Conservation (phyloP, 352 stramenopile species). For the Pythium coloratum region DNA sequence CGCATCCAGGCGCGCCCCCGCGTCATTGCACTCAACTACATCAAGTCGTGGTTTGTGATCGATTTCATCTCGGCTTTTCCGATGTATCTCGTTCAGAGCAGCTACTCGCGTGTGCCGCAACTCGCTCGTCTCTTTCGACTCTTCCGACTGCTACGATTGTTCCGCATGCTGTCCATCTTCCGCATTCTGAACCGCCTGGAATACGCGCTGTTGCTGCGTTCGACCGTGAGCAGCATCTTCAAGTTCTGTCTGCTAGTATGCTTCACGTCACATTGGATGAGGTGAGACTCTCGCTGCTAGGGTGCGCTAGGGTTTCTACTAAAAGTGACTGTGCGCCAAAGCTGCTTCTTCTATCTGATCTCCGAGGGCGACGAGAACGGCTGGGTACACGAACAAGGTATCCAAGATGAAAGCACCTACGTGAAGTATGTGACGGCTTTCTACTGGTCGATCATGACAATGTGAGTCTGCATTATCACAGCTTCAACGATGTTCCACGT, state of each 20-base stretch:
- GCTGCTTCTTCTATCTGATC: slow-evolving; percentile 65
- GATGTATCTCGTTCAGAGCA: slow-evolving; percentile 64
- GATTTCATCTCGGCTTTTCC: slow-evolving; percentile 79
- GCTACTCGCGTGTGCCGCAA: slow-evolving; percentile 61
- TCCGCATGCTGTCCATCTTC: slow-evolving; percentile 71
- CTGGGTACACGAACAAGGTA: background rate
- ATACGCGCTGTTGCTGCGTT: slow-evolving; percentile 70
- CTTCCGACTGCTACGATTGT: slow-evolving; percentile 56
- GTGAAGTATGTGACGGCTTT: slow-evolving; percentile 54
- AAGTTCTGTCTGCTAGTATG: slow-evolving; percentile 71
- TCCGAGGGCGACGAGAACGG: slow-evolving; percentile 20
- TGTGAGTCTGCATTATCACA: slow-evolving; percentile 36
- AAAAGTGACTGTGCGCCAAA: slow-evolving; percentile 6
- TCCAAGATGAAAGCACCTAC: background rate
- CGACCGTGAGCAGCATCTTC: slow-evolving; percentile 60
- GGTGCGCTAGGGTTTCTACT: background rate
- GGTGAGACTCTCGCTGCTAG: background rate
- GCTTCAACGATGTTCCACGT: background rate
- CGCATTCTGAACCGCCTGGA: slow-evolving; percentile 37
- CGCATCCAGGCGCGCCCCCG: slow-evolving; percentile 49
- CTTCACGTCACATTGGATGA: slow-evolving; percentile 73
- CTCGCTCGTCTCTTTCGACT: slow-evolving; percentile 58
- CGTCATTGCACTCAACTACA: slow-evolving; percentile 54
- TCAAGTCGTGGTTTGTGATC: slow-evolving; percentile 72
- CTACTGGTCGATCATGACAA: slow-evolving; percentile 72